These are phyloP conservation scores for Leptomonas seymouri DNA, from an alignment of 208 protist genomes.

Conservation along the genomic window DNA sequence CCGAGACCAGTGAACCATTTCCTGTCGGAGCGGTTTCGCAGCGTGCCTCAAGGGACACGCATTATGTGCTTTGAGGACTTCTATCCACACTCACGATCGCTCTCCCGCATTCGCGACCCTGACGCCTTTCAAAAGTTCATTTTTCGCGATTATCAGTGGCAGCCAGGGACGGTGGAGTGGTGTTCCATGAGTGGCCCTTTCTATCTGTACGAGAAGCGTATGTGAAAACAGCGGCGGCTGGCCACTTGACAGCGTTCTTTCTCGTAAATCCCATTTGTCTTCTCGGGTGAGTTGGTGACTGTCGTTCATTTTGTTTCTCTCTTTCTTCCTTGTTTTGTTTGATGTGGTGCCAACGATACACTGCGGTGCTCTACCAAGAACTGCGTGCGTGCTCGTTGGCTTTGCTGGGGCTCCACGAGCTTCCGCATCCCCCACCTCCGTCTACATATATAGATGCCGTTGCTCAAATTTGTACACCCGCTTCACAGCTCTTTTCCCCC, in stretches of 20 bases:
- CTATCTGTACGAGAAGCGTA: slow-evolving; percentile 52
- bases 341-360: too few relatives aligned
- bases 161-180: slow-evolving; percentile 76
- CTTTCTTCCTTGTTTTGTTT: too few relatives aligned
- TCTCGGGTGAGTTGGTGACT: too few relatives aligned
- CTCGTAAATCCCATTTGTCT: too few relatives aligned
- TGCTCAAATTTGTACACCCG: slow-evolving; percentile 1
- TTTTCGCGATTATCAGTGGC: slow-evolving; percentile 80
- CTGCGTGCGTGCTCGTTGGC: too few relatives aligned
- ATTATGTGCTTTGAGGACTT: slow-evolving; percentile 83
- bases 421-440: not conserved
- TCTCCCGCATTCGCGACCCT: slow-evolving; percentile 64
- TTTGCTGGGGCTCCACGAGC: too few relatives aligned
- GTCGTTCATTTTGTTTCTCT: too few relatives aligned
- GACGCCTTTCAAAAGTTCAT: slow-evolving; percentile 77
- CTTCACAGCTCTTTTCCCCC: slow-evolving; percentile 21
- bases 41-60: slow-evolving; percentile 50
- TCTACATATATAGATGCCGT: not conserved
- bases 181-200: slow-evolving; percentile 55
- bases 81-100: slow-evolving; percentile 70
- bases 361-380: too few relatives aligned
- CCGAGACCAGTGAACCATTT: slow-evolving; percentile 74
- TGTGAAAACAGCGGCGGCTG: not conserved
- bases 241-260: too few relatives aligned
- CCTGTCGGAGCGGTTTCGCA: slow-evolving; percentile 69